Percentiles rank a stretch among this genome's conserved stretches.
Conservation (phyloP, 163 green algal genomes). For the Volvox carteri region DNA sequence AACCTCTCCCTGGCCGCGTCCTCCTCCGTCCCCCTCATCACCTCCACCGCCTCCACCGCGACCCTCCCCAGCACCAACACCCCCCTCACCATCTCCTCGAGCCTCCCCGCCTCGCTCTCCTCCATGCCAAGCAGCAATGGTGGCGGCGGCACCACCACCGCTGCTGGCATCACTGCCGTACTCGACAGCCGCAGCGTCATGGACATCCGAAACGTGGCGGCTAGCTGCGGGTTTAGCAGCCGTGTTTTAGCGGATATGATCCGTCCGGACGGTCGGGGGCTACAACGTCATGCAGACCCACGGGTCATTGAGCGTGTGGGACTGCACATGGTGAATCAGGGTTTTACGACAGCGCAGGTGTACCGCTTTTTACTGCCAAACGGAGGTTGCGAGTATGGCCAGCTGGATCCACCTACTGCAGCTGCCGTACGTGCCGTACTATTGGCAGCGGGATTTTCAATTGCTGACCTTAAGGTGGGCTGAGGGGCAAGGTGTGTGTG, state of each 20-base stretch:
- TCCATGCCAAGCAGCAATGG: no score
- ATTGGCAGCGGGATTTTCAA: constrained; percentile 24
- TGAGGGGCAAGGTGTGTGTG: not conserved
- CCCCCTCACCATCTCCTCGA: not conserved
- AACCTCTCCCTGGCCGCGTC: no score
- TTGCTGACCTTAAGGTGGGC: constrained; percentile 30
- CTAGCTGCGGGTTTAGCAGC: constrained; percentile 32
- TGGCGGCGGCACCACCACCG: not conserved
- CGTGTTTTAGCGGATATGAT: constrained; percentile 36
- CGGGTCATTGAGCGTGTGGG: constrained; percentile 49
- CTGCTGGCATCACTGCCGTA: not conserved
- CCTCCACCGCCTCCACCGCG: not conserved
- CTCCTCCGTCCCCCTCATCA: not conserved
- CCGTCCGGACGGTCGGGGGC: constrained; percentile 28
- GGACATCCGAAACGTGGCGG: constrained; percentile 34
- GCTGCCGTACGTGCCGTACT: constrained; percentile 28
- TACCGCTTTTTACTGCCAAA: constrained; percentile 34
- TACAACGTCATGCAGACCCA: constrained; percentile 45
- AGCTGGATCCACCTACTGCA: not conserved
- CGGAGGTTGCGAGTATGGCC: constrained; percentile 44
- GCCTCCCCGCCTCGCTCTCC: not conserved
- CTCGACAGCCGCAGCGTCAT: constrained; percentile 24
- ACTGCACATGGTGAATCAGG: constrained; percentile 40
- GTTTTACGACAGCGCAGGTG: constrained; percentile 38
- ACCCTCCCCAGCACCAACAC: not conserved